Base-by-base conservation (phyloP, 106 monocot species). In the Platanthera zijinensis region DNA sequence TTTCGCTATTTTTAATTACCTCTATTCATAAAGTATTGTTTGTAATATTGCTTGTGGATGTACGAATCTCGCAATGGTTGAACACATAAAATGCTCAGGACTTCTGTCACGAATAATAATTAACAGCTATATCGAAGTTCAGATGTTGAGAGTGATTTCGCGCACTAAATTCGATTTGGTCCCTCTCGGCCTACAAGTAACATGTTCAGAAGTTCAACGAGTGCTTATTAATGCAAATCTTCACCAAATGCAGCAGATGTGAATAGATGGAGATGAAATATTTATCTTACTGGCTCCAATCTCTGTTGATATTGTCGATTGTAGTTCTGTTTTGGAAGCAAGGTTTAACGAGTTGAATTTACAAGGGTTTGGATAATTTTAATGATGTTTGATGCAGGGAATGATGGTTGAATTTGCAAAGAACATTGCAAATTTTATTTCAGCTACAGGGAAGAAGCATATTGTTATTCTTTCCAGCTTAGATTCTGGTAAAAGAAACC, bases 391-490 rank as follows among this genome's bases (percentile, higher is more conserved):
- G 47, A 46, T 80, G 49, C 88, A 99, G 99, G 99, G 99, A 67
- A 88, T 90, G 89, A 89, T 99, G 86, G 48, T 99, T 79, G 78
- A 89, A 70, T 99, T 90, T 86, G 94, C 99, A 22, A 92, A 78
- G 75, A 88, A 90, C 70, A 78, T 99, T 50, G 86, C 92, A 4
- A 17, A 86, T 46, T 94, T 99, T 74, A 72, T 88, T 68, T 71
- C 77, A 9, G 57, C 78, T 46, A 82, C 48, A 62, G 88, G 88
- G 62, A 99, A 94, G 85, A 87, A 92, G 32, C 92, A 99, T 81
- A 76, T 99, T 10, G 21, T 99, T 67, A 70, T 99, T 61, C 88
- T 99, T 77, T 94, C 99, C 57, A 94, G 99, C 85, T 80, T 99
- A 84, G 94, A 94, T 75, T 92, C 94, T 82, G 92, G 92, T 80